phyloP scores from a whole-genome alignment of 345 rosid species.

The Conringia planisiliqua region DNA sequence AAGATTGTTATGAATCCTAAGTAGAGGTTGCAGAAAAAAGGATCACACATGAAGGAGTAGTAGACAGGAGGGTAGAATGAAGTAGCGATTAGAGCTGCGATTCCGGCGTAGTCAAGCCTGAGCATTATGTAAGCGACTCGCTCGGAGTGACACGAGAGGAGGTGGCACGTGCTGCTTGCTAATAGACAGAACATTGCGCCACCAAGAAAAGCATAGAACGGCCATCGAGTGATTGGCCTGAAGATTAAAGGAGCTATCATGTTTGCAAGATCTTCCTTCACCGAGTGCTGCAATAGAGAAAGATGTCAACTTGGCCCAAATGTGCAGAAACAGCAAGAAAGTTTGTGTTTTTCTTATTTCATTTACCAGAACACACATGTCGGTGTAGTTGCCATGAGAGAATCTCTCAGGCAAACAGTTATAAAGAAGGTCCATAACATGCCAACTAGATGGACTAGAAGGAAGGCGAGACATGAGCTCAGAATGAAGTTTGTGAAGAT shows the following conservation, averaged over 20 bases:
- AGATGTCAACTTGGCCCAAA: background rate
- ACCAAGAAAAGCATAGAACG: conserved; percentile 81
- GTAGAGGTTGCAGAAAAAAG: conserved; percentile 89
- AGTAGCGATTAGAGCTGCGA: conserved; percentile 80
- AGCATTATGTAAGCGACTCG: conserved; percentile 84
- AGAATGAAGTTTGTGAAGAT: conserved; percentile 65
- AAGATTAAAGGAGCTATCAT: conserved; percentile 65
- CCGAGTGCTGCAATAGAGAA: conserved; percentile 44
- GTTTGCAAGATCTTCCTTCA: conserved; percentile 77
- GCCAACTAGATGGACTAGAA: conserved; percentile 79
- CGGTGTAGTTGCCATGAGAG: conserved; percentile 65
- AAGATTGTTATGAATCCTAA: conserved; percentile 75
- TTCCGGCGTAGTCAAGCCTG: conserved; percentile 86
- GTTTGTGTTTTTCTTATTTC: background rate
- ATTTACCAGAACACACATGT: conserved; percentile 76
- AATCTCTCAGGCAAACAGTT: conserved; percentile 88
- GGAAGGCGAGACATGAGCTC: conserved; percentile 65
- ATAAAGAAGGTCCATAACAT: conserved; percentile 69
- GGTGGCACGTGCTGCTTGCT: conserved; percentile 86
- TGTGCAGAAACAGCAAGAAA: background rate
- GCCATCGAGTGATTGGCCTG: conserved; percentile 89
- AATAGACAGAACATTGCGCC: conserved; percentile 98
- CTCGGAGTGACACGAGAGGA: conserved; percentile 84
- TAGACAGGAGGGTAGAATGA: conserved; percentile 89
- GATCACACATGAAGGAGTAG: conserved; percentile 90